Base-by-base conservation (phyloP, 805 yeast genomes). In the Cyberlindnera mycetangii region DNA sequence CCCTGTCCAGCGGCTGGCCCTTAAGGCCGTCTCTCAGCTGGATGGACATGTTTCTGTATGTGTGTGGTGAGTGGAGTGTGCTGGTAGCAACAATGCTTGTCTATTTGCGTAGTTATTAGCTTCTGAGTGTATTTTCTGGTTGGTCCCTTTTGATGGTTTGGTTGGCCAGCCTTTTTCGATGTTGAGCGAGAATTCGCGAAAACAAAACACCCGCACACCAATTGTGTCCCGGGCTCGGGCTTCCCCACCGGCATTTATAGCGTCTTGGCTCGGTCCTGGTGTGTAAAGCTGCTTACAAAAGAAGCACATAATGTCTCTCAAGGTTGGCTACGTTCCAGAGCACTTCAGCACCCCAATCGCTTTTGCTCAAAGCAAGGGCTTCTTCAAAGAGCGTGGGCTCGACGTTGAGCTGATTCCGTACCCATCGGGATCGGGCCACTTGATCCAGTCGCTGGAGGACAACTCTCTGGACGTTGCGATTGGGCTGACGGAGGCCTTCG, bases 401-500 rank as follows among this genome's bases (percentile, higher is more conserved):
- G 72, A 74, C 3, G 75, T 85, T 38, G 81, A 83, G 51, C 57
- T 83, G 49, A 64, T 81, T 20, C 85, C 89, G 2, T 90, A 75
- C 46, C 85, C 88, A 15, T 85, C 93, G 15, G 97, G 97, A 1
- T 81, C 95, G 6, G 97, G 97, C 2, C 87, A 88, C 55, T 71
- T 89, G 62, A 85, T 89, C 60, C 85, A 83, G 54, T 73, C 89
- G 7, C 69, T 90, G 41, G 78, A 79, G 49, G 74, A 67, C 15
- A 71, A 75, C 10, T 77, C 81, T 33, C 75, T 89, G 28, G 93
- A 89, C 56, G 70, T 86, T 41, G 95, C 95, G 24, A 77, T 90
- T 57, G 97, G 97, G 0, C 72, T 89, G 42, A 89, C 97, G 4
- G 97, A 89, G 63, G 96, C 95, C 0, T 89, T 89, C 66, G 80